These are phyloP conservation scores for Cryomyces minteri DNA, from an alignment of 495 filamentous ascomycete species.

Conservation along the genomic window DNA sequence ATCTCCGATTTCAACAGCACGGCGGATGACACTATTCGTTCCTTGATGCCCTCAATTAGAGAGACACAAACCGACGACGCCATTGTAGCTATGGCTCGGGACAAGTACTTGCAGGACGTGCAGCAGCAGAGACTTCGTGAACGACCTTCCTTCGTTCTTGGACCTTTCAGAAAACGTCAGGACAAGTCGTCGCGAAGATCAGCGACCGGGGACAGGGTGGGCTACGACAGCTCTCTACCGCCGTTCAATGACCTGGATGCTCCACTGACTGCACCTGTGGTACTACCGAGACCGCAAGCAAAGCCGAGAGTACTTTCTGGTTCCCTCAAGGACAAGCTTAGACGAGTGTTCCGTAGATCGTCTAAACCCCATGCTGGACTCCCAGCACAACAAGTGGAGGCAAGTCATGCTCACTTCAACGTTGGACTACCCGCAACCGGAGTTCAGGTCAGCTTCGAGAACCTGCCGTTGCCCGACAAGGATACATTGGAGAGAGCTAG, in stretches of 20 bases:
- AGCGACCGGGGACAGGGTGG: neutral
- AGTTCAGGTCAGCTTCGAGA: neutral
- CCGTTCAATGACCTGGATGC: too few relatives aligned
- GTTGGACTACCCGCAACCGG: neutral
- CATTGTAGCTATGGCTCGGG: neutral
- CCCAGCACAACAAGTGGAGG: constrained; percentile 10
- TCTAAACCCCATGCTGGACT: constrained; percentile 1
- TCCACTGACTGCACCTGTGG: neutral
- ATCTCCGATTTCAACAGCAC: too few relatives aligned
- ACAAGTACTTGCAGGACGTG: constrained; percentile 18
- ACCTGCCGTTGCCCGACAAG: neutral
- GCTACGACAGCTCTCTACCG: too few relatives aligned
- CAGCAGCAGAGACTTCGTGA: constrained; percentile 2
- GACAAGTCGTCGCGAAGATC: too few relatives aligned
- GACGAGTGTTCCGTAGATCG: constrained; percentile 3
- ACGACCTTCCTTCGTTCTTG: neutral
- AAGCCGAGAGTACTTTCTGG: constrained; percentile 6
- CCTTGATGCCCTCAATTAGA: too few relatives aligned
- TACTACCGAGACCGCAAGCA: neutral
- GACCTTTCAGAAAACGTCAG: neutral
- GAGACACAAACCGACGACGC: too few relatives aligned
- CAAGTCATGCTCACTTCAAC: constrained; percentile 6
- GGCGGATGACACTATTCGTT: too few relatives aligned
- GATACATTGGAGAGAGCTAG: neutral
- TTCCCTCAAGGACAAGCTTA: constrained; percentile 7